Base-by-base conservation (phyloP, 306 rosid genomes). In the Rosa lucieae region DNA sequence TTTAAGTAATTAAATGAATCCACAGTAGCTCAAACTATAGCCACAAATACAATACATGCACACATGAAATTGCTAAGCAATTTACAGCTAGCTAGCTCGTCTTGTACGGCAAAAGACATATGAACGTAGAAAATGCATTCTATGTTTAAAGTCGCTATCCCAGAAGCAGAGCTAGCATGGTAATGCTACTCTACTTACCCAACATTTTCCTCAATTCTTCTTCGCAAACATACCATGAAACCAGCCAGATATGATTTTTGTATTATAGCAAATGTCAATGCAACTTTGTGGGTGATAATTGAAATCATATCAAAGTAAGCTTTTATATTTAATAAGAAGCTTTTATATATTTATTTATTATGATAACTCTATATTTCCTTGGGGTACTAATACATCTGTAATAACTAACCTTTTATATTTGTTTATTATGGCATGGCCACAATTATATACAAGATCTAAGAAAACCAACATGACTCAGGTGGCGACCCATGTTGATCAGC, bases 211-310 rank as follows among this genome's bases (percentile, higher is more conserved):
- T 62, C 13, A 15, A 6, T 6, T 1, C 69, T 37, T 76, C 48
- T 29, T 69, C 12, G 68, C 37, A 35, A 10, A 26, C 29, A 26
- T 26, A 95, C 89, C 5, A 95, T 4, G 82, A 91, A 93, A 52
- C 99, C 99, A 70, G 94, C 97, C 37, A 91, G 75, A 74, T 95
- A 93, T 23, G 99, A 95, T 78, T 95, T 91, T 85, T 95, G 99
- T 84, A 95, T 95, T 76, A 95, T 89, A 44, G 86, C 67, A 86
- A 95, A 95, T 8, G 99, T 95, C 88, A 93, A 69, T 10, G 29
- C 29, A 26, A 26, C 29, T 26, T 26, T 26, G 29, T 26, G 29
- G 29, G 29, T 26, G 29, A 26, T 26, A 26, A 26, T 26, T 26
- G 29, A 26, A 26, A 0, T 26, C 29, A 26, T 26, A 26, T 26